Evolutionary conservation across 1,139 yeast species (phyloP).

Genomic region (Debaryomyces udenii): DNA sequence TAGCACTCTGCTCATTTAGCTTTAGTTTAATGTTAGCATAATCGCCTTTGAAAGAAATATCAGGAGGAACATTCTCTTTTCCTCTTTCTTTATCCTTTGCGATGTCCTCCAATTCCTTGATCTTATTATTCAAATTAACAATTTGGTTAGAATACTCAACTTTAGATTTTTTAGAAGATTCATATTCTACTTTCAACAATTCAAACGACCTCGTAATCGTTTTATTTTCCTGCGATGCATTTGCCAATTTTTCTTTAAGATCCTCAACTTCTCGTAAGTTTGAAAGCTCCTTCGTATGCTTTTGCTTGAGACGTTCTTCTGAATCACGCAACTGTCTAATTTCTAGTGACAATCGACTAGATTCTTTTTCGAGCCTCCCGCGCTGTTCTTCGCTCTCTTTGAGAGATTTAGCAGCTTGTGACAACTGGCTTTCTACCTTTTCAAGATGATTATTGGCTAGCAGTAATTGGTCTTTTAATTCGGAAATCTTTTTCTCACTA

Average conservation of each 20-base stretch:
- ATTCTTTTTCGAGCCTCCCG: conserved; percentile 15
- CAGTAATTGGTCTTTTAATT: not conserved
- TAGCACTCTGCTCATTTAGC: conserved; percentile 55
- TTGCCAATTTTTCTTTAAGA: conserved; percentile 18
- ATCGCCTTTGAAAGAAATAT: conserved; percentile 42
- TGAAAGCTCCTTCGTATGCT: conserved; percentile 8
- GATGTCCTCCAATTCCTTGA: conserved; percentile 25
- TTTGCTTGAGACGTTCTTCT: conserved; percentile 8
- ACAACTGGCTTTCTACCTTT: conserved; percentile 5
- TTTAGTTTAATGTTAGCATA: conserved; percentile 54
- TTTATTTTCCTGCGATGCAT: conserved; percentile 16
- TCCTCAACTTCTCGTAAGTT: conserved; percentile 14
- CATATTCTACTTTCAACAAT: conserved; percentile 42
- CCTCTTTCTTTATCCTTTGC: conserved; percentile 25
- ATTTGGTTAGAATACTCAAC: conserved; percentile 32
- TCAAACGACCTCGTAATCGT: conserved; percentile 20
- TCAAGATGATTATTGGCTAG: not conserved
- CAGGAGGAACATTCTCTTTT: conserved; percentile 42
- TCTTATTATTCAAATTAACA: conserved; percentile 25
- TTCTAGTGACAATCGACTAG: conserved; percentile 17
- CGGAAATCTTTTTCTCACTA: conserved; percentile 8
- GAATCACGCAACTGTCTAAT: conserved; percentile 2
- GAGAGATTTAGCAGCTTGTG: conserved; percentile 1
- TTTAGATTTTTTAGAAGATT: conserved; percentile 27
- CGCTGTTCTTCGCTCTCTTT: conserved; percentile 1